phyloP scores from a whole-genome alignment of 306 rosid species.

The Morella rubra region DNA sequence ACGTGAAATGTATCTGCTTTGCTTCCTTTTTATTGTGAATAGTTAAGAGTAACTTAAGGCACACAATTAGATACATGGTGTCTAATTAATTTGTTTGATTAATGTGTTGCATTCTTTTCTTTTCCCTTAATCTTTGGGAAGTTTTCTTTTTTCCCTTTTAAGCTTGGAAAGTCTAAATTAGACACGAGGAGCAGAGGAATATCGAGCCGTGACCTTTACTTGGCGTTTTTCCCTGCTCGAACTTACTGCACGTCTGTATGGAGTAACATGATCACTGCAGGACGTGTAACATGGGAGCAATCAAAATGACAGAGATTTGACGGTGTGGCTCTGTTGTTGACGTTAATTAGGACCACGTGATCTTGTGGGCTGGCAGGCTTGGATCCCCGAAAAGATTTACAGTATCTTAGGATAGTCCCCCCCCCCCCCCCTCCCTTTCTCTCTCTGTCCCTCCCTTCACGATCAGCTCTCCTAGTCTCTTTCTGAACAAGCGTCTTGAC shows the following conservation, averaged over 20 bases:
- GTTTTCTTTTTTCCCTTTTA: too few relatives aligned
- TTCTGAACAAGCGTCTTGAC: background rate
- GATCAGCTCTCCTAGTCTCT: background rate
- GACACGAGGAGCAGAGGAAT: too few relatives aligned
- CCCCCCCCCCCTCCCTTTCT: conserved; percentile 24
- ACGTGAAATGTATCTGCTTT: too few relatives aligned
- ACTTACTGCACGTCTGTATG: conserved; percentile 20
- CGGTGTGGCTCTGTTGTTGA: conserved; percentile 13
- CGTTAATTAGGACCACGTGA: conserved; percentile 50
- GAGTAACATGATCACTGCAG: conserved; percentile 1
- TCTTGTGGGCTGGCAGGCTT: conserved; percentile 26
- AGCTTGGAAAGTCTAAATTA: too few relatives aligned
- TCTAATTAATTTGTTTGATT: too few relatives aligned
- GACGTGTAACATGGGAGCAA: background rate
- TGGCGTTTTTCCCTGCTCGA: background rate
- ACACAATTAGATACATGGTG: too few relatives aligned
- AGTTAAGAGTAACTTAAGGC: too few relatives aligned
- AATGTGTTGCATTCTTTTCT: too few relatives aligned
- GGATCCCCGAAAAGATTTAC: conserved; percentile 72
- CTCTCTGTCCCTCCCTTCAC: conserved; percentile 6
- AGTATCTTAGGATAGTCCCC: conserved; percentile 59
- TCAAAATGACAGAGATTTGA: conserved; percentile 23
- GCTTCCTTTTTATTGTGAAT: too few relatives aligned
- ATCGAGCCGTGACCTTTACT: too few relatives aligned
- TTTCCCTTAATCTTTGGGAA: too few relatives aligned